Base-by-base conservation (phyloP, 345 rosid species). In the Salix arbutifolia region DNA sequence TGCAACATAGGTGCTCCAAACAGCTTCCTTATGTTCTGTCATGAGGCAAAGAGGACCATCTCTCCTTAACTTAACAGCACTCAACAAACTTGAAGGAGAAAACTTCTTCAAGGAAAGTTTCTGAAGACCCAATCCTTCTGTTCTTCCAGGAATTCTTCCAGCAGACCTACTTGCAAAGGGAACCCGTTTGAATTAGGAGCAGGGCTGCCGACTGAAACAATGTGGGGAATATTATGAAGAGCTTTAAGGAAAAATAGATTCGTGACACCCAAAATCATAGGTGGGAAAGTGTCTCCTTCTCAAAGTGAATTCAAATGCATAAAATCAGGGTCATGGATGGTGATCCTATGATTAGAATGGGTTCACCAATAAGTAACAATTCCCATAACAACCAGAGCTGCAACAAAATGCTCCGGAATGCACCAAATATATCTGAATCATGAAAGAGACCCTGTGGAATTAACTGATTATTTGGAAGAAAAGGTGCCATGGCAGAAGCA, bases 351-450 rank as follows among this genome's bases (percentile, higher is more conserved):
- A 96, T 80, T 69, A 96, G 98, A 67, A 93, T 86, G 53, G 99
- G 97, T 84, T 96, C 99, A 3, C 98, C 99, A 35, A 96, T 87
- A 26, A 96, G 91, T 73, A 93, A 77, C 84, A 96, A 83, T 67
- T 96, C 99, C 99, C 99, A 96, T 53, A 96, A 61, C 37, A 90
- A 82, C 99, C 99, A 96, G 73, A 96, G 91, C 87, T 93, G 97
- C 88, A 92, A 75, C 42, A 96, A 76, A 67, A 96, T 86, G 11
- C 98, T 97, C 67, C 92, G 82, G 74, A 91, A 96, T 72, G 87
- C 74, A 64, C 98, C 97, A 69, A 96, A 96, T 62, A 96, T 77
- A 91, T 96, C 97, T 4, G 97, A 90, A 76, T 96, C 99, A 66
- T 96, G 99, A 85, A 96, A 96, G 33, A 96, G 91, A 71, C 98